Evolutionary conservation across 1,139 yeast genomes (phyloP), one percentile per base, ranked within the genome.

Genomic region (Candida pseudocylindracea): DNA sequence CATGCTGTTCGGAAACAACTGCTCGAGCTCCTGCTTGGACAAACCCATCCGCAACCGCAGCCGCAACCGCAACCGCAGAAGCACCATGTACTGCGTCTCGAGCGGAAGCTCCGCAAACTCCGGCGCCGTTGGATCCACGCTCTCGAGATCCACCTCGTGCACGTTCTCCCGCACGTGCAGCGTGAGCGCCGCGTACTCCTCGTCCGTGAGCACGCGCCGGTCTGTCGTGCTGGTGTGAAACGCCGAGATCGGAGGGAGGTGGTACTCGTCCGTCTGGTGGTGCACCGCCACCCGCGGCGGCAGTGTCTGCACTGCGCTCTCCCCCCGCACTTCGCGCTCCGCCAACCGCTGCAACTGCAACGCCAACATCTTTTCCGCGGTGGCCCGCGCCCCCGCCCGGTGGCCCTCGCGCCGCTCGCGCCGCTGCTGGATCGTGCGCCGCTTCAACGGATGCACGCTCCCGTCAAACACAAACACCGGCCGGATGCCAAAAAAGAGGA

Each of bases 401-500:
- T 80, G 66, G 2, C 83, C 93, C 41, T 72, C 74, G 32, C 95
- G 56, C 38, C 78, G 55, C 41, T 75, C 78, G 39, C 71, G 65
- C 41, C 95, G 61, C 38, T 66, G 62, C 27, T 60, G 57, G 13
- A 85, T 74, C 0, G 95, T 85, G 36, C 71, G 68, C 39, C 73
- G 58, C 53, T 91, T 91, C 44, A 88, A 54, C 1, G 63, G 63
- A 0, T 98, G 98, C 0, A 93, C 96, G 1, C 92, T 94, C 13
- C 99, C 99, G 54, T 91, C 99, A 55, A 91, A 91, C 1, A 91
- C 93, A 60, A 91, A 91, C 10, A 91, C 78, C 0, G 99, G 98
- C 36, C 60, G 63, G 27, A 91, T 81, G 0, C 96, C 98, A 54
- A 73, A 80, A 49, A 71, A 91, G 12, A 91, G 51, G 36, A 91